Conservation (phyloP, 352 stramenopile species). For the Aphanomyces stellatus region DNA sequence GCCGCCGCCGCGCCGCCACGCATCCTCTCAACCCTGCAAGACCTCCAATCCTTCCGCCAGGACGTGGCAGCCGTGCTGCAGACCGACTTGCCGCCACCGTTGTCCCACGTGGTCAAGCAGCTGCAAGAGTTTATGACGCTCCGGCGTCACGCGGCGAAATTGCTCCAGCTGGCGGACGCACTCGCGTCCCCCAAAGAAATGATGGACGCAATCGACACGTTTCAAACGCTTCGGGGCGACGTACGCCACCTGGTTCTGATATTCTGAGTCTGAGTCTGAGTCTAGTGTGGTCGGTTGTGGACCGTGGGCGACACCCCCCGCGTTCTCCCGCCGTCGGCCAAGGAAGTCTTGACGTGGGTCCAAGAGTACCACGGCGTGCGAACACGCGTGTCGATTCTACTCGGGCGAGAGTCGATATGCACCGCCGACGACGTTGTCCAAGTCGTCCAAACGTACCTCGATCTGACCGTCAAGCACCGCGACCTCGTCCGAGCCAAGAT, state of each 20-base stretch:
- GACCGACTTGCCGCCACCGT: neutral
- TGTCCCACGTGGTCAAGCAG: neutral
- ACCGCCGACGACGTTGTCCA: conserved; percentile 5
- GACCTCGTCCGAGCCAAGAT: conserved; percentile 15
- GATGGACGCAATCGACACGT: neutral
- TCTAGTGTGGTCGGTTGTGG: neutral
- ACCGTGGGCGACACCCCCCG: neutral
- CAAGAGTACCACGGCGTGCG: conserved; percentile 1
- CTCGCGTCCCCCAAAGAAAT: neutral
- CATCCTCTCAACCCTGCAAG: conserved; percentile 5
- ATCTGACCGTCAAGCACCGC: conserved; percentile 13
- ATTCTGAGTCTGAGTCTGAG: neutral
- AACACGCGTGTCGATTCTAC: neutral
- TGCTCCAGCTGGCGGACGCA: neutral
- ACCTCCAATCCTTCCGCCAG: neutral
- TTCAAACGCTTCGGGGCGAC: conserved; percentile 13
- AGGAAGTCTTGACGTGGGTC: conserved; percentile 3
- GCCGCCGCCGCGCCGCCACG: neutral
- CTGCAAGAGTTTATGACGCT: neutral
- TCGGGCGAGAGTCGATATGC: neutral
- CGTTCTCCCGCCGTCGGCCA: neutral
- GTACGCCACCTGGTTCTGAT: neutral
- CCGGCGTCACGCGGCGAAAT: neutral
- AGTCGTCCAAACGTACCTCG: conserved; percentile 7
- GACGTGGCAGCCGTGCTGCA: conserved; percentile 7